Evolutionary conservation across 2,329 filamentous ascomycete species (phyloP).

Genomic region (Eurotiales sp.): DNA sequence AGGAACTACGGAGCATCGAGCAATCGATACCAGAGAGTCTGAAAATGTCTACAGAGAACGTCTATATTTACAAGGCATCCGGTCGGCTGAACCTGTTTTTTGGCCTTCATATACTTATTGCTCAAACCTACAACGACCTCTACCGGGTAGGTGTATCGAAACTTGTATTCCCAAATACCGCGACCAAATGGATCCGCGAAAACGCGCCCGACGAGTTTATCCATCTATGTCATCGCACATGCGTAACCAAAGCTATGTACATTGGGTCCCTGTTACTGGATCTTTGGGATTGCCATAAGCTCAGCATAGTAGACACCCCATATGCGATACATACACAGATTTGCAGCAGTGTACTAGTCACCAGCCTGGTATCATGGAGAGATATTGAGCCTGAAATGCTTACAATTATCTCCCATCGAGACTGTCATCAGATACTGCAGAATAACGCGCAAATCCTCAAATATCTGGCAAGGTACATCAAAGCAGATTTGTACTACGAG

Average conservation of each 20-base stretch:
- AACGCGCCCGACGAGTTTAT: constrained; percentile 8
- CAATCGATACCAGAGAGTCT: constrained; percentile 4
- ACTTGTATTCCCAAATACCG: background rate
- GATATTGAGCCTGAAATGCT: constrained; percentile 1
- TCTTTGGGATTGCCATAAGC: constrained; percentile 8
- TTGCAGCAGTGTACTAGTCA: constrained; percentile 11
- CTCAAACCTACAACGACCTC: constrained; percentile 7
- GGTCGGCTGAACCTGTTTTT: constrained; percentile 10
- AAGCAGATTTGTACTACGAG: constrained; percentile 7
- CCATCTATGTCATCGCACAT: constrained; percentile 7
- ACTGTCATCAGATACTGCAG: constrained; percentile 6
- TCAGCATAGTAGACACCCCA: constrained; percentile 4
- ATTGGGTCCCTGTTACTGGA: constrained; percentile 3
- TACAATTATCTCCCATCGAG: background rate
- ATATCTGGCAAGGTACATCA: constrained; percentile 6
- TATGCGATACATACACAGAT: constrained; percentile 9
- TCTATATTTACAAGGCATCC: constrained; percentile 11
- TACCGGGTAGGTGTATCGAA: constrained; percentile 6
- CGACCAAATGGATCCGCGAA: constrained; percentile 4
- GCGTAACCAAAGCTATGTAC: constrained; percentile 1
- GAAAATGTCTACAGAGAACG: constrained; percentile 8
- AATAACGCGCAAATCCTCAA: constrained; percentile 8
- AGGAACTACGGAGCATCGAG: constrained; percentile 3
- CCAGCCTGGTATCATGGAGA: constrained; percentile 4
- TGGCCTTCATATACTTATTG: constrained; percentile 5